Conservation (phyloP, 2,329 filamentous ascomycete species). For the Clarireedia hainanense region DNA sequence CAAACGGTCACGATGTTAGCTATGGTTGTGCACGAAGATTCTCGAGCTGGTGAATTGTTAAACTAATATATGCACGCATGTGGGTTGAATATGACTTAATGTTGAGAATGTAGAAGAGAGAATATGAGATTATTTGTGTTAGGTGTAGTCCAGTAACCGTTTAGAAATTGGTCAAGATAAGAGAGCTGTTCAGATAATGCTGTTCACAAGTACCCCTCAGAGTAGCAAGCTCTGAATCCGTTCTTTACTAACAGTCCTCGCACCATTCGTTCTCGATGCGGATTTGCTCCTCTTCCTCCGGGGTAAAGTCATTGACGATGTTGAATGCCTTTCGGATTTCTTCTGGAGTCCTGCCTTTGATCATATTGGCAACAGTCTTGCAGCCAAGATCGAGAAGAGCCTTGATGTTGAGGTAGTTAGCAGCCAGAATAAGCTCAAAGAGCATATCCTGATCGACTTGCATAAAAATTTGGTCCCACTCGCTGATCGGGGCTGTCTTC, state of each 20-base stretch:
- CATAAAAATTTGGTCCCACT: slow-evolving; percentile 99
- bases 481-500: slow-evolving; percentile 98
- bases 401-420: slow-evolving; percentile 99
- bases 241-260: slow-evolving; percentile 58
- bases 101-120: too few relatives aligned
- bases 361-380: slow-evolving; percentile 99
- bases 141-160: too few relatives aligned
- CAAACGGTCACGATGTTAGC: not conserved
- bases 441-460: slow-evolving; percentile 99
- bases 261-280: slow-evolving; percentile 88
- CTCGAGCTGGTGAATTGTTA: too few relatives aligned
- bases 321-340: slow-evolving; percentile 99
- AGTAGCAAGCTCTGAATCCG: too few relatives aligned
- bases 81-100: too few relatives aligned
- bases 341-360: slow-evolving; percentile 99
- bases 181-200: too few relatives aligned
- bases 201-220: too few relatives aligned
- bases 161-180: too few relatives aligned
- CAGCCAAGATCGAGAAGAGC: slow-evolving; percentile 94
- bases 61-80: too few relatives aligned
- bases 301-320: slow-evolving; percentile 98
- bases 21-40: not conserved
- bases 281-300: slow-evolving; percentile 98
- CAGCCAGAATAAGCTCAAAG: slow-evolving; percentile 98
- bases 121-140: too few relatives aligned